These are phyloP conservation scores for Alternaria sp. DNA, from an alignment of 2,329 filamentous ascomycete species.

Conservation along the genomic window DNA sequence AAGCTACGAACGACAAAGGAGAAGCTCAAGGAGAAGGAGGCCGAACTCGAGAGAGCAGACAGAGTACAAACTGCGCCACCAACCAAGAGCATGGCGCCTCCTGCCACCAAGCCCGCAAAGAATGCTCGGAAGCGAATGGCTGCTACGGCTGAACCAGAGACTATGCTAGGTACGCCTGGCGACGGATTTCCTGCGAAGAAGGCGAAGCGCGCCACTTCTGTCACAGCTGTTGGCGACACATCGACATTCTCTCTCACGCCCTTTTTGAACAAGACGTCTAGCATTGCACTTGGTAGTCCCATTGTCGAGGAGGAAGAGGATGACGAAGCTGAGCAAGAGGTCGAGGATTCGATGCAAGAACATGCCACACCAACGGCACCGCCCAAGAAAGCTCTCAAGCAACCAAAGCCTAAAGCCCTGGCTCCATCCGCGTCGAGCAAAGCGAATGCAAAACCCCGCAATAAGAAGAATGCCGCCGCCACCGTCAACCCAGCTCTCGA, in stretches of 20 bases:
- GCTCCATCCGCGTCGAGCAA: slow-evolving; percentile 57
- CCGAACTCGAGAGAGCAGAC: slow-evolving; percentile 57
- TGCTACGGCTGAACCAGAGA: slow-evolving; percentile 58
- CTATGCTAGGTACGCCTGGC: slow-evolving; percentile 60
- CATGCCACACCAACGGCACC: slow-evolving; percentile 43
- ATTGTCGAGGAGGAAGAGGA: slow-evolving; percentile 46
- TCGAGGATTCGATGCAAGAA: slow-evolving; percentile 31
- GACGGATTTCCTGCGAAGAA: slow-evolving; percentile 58
- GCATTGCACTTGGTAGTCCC: slow-evolving; percentile 59
- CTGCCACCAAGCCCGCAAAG: slow-evolving; percentile 51
- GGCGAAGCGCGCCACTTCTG: slow-evolving; percentile 59
- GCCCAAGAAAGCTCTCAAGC: slow-evolving; percentile 40
- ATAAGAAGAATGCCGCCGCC: slow-evolving; percentile 45
- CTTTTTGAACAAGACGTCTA: slow-evolving; percentile 81
- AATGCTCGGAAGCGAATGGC: slow-evolving; percentile 54
- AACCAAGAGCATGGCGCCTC: slow-evolving; percentile 38
- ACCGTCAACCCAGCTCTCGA: slow-evolving; percentile 49
- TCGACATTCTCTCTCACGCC: slow-evolving; percentile 94
- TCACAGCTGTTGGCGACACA: slow-evolving; percentile 77
- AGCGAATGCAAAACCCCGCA: slow-evolving; percentile 54
- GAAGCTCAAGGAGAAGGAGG: slow-evolving; percentile 73
- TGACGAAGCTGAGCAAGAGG: slow-evolving; percentile 36
- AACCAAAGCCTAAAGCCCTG: slow-evolving; percentile 54
- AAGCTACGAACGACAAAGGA: slow-evolving; percentile 76
- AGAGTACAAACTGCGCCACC: slow-evolving; percentile 53